Percentiles rank a stretch among this genome's conserved stretches.
phyloP scores from a whole-genome alignment of 1,284 basidiomycete genomes.

The Rhodotorula glutinis region DNA sequence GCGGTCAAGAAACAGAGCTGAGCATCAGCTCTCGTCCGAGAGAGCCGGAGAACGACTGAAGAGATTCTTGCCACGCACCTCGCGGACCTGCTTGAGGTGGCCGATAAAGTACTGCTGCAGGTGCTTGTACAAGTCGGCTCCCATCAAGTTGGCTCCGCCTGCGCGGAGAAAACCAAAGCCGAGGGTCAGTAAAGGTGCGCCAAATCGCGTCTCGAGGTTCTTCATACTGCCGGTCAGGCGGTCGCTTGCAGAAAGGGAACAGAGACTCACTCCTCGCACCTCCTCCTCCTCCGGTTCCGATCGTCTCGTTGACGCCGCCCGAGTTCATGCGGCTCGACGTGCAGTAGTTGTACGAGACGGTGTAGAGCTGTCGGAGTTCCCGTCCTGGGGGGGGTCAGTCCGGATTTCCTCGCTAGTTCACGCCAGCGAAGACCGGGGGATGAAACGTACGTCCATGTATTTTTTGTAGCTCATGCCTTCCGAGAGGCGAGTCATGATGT shows the following conservation, averaged over 20 bases:
- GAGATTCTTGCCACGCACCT: slow-evolving; percentile 49
- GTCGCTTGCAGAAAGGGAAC: no score
- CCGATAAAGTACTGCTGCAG: slow-evolving; percentile 77
- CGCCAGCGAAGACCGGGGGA: no score
- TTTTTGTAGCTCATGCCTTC: slow-evolving; percentile 85
- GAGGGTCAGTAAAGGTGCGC: not conserved
- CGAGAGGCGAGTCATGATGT: slow-evolving; percentile 83
- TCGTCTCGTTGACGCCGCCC: slow-evolving; percentile 54
- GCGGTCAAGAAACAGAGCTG: not conserved
- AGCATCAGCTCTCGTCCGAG: not conserved
- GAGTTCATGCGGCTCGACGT: slow-evolving; percentile 78
- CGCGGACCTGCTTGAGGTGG: slow-evolving; percentile 68
- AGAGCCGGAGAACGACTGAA: not conserved
- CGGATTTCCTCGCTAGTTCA: no score
- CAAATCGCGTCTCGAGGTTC: no score
- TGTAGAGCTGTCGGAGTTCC: slow-evolving; percentile 36
- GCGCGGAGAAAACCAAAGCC: not conserved
- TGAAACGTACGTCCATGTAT: slow-evolving; percentile 76
- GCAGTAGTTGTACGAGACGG: slow-evolving; percentile 92
- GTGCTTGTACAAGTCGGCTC: slow-evolving; percentile 88
- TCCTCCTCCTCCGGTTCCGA: slow-evolving; percentile 33
- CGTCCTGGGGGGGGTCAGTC: not conserved
- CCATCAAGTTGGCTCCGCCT: slow-evolving; percentile 84
- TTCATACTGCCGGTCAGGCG: no score
- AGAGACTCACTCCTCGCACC: no score